Evolutionary conservation across 495 filamentous ascomycete species (phyloP), one percentile per base, ranked within the genome.

Genomic region (Penicillium macrosclerotiorum): DNA sequence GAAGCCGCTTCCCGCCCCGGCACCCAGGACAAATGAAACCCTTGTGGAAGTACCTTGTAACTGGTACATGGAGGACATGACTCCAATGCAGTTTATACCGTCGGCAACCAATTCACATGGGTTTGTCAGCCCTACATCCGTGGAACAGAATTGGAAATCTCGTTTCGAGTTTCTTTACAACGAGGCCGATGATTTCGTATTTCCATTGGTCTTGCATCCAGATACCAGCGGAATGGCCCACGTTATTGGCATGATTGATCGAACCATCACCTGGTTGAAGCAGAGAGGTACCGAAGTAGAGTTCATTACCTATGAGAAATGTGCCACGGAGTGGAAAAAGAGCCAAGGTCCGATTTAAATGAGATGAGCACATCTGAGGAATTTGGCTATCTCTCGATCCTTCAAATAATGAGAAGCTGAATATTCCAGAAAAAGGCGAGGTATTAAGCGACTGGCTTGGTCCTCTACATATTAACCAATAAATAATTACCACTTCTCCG

Each of bases 211-310:
- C 13, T 55, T 79, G 66, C 79, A 83, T 59, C 78, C 79, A 14
- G 78, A 83, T 64, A 81, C 77, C 8, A 78, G 75, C 52, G 79
- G 79, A 6, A 83, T 79, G 78, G 73, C 79, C 20, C 79, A 83
- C 69, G 69, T 83, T 8, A 74, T 80, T 55, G 73, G 75, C 0
- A 82, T 83, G 79, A 49, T 81, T 37, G 76, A 83, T 57, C 59
- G 75, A 26, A 67, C 78, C 56, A 55, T 83, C 41, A 49, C 30
- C 19, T 82, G 78, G 77, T 41, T 83, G 59, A 69, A 74, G 57
- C 64, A 62, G 20, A 26, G 41, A 8, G 53, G 50, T 2, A 63
- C 63, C 5, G 72, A 77, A 51, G 77, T 81, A 17, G 76, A 79
- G 60, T 71, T 67, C 45, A 29, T 49, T 23, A 54, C 51, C 13